These are phyloP conservation scores for Alternaria sp. DNA, from an alignment of 2,329 filamentous ascomycete genomes.

Conservation along the genomic window DNA sequence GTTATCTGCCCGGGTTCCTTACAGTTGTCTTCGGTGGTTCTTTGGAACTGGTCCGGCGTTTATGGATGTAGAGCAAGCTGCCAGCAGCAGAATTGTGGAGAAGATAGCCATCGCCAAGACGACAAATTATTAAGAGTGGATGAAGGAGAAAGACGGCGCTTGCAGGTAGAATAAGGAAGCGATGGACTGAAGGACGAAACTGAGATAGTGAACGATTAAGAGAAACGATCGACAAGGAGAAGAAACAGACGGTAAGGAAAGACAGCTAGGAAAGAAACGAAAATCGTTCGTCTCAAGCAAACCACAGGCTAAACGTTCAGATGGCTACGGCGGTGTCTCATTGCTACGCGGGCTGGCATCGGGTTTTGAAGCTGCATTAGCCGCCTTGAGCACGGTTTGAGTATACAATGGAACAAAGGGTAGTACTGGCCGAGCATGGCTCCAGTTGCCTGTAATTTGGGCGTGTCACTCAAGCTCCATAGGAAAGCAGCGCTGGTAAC, in stretches of 20 bases:
- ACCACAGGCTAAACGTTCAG: constrained; percentile 34
- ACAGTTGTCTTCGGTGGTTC: constrained; percentile 36
- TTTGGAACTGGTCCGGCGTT: constrained; percentile 44
- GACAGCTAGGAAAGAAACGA: constrained; percentile 26
- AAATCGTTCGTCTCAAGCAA: constrained; percentile 32
- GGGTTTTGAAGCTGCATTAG: constrained; percentile 49
- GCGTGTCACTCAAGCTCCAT: constrained; percentile 29
- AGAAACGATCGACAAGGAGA: constrained; percentile 41
- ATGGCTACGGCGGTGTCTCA: constrained; percentile 30
- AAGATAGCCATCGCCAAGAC: constrained; percentile 36
- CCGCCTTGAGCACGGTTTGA: constrained; percentile 48
- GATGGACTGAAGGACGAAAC: constrained; percentile 27
- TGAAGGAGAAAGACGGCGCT: constrained; percentile 18
- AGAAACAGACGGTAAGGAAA: constrained; percentile 28
- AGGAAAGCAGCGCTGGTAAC: constrained; percentile 19
- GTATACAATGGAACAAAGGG: constrained; percentile 31
- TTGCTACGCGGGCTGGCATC: constrained; percentile 29
- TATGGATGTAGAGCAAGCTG: constrained; percentile 39
- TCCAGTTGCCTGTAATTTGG: constrained; percentile 28
- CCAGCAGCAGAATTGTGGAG: constrained; percentile 44
- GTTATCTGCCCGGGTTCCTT: constrained; percentile 13
- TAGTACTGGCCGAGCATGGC: constrained; percentile 43
- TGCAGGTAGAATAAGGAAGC: constrained; percentile 1
- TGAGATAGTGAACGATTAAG: constrained; percentile 34
- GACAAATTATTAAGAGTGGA: constrained; percentile 19